Conservation (phyloP, 2,329 filamentous ascomycete genomes). For the Aureobasidium sp. region DNA sequence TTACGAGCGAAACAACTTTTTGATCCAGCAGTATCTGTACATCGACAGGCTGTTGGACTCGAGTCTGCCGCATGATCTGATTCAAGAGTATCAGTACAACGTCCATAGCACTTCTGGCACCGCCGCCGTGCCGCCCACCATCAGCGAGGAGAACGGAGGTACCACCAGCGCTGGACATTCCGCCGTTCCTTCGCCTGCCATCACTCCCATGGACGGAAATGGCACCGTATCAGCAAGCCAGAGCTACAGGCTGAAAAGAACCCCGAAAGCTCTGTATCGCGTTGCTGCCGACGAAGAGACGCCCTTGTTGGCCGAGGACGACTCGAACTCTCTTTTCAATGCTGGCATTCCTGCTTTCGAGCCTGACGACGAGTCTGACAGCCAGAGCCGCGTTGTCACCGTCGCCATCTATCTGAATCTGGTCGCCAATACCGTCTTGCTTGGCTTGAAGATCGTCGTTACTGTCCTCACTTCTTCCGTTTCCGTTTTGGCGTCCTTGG, state of each 20-base stretch:
- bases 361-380: conserved; percentile 63
- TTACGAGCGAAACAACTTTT: conserved; percentile 80
- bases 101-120: conserved; percentile 27
- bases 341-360: conserved; percentile 59
- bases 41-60: conserved; percentile 88
- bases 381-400: conserved; percentile 68
- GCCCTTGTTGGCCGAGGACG: conserved; percentile 51
- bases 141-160: conserved; percentile 55
- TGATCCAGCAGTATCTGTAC: conserved; percentile 88
- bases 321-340: conserved; percentile 34
- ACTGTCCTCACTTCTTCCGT: conserved; percentile 72
- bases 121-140: conserved; percentile 56
- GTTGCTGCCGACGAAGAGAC: conserved; percentile 58
- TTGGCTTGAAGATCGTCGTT: conserved; percentile 70
- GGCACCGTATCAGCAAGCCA: conserved; percentile 20
- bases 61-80: conserved; percentile 80
- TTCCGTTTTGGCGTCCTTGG: conserved; percentile 71
- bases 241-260: conserved; percentile 58
- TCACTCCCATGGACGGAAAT: conserved; percentile 10
- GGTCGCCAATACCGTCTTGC: conserved; percentile 65
- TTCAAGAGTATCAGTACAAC: conserved; percentile 77
- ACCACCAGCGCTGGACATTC: conserved; percentile 22
- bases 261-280: conserved; percentile 80
- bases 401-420: conserved; percentile 84
- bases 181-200: conserved; percentile 45